These are phyloP conservation scores for Harringtonia lauricola DNA, from an alignment of 2,329 filamentous ascomycete species.

Conservation along the genomic window DNA sequence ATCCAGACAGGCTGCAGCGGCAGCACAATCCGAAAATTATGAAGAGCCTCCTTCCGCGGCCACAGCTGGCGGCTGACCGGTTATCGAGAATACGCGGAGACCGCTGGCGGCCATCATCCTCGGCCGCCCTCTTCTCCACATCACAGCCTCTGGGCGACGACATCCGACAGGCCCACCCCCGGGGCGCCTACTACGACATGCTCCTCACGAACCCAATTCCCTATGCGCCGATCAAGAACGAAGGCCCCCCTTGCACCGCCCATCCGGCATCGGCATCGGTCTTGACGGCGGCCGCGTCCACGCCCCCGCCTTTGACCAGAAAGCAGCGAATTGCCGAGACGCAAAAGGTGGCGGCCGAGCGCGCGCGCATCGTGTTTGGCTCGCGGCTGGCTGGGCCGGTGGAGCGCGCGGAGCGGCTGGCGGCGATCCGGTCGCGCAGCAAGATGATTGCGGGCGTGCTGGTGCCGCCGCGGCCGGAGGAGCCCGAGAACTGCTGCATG, in stretches of 20 bases:
- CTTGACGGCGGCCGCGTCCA: no score
- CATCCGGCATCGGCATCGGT: conserved; percentile 20
- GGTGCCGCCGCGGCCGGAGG: conserved; percentile 73
- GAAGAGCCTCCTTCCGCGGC: neutral
- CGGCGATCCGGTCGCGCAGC: conserved; percentile 45
- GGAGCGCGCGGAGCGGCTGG: conserved; percentile 51
- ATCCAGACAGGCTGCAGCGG: neutral
- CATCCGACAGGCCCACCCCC: conserved; percentile 31
- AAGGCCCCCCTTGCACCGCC: conserved; percentile 31
- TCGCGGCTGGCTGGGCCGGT: conserved; percentile 64
- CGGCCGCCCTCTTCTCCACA: neutral
- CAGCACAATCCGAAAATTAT: neutral
- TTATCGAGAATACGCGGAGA: neutral
- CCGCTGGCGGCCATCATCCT: neutral
- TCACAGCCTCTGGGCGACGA: neutral
- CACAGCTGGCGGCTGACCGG: neutral
- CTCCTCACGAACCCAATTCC: conserved; percentile 37
- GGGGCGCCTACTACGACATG: conserved; percentile 49
- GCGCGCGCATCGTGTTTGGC: conserved; percentile 66
- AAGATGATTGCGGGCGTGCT: conserved; percentile 64
- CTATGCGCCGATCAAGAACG: conserved; percentile 28
- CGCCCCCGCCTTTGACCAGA: no score
- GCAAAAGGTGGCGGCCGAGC: conserved; percentile 31
- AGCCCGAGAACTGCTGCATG: conserved; percentile 99
- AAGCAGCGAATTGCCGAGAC: neutral